Evolutionary conservation across 768 basidiomycete species (phyloP), one percentile per base, ranked within the genome.

Genomic region (Hortiboletus campestris): DNA sequence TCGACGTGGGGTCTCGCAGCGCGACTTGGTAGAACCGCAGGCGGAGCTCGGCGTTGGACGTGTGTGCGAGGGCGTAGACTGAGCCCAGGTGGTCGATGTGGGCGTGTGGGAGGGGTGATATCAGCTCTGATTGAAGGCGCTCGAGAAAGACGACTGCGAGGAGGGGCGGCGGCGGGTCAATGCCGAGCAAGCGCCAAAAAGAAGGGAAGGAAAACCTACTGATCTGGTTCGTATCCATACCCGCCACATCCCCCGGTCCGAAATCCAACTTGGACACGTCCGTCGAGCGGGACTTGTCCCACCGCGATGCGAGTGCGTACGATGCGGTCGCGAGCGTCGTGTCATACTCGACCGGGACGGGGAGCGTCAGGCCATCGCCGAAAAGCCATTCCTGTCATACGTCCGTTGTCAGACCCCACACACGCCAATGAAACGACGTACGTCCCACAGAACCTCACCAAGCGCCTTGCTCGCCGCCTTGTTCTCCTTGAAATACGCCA

Each of bases 81-180:
- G 56, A 51, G 41, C 82, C 88, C 50, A 95, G 84, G 61, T 82
- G 79, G 6, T 69, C 64, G 39, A 91, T 62, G 62, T 90, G 83
- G 0, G 76, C 51, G 2, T 76, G 67, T 0, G 92, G 89, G 17
- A 94, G 78, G 0, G 87, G 68, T 0, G 72, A 38, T 63, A 80
- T 83, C n/a, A 3, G 2, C 0, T 45, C 44, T 2, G 82, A 72
- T 58, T 88, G 82, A 6, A 96, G 78, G 42, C 82, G 83, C 69
- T 94, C 88, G 43, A 96, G 81, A 78, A 96, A 94, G 50, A 86
- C 91, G 56, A 90, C 89, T 90, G 64, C n/a, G n/a, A n/a, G n/a
- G n/a, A n/a, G n/a, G n/a, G n/a, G 17, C 8, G 11, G 14, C 41
- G 39, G 40, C 20, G 54, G 17, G 41, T 38, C 44, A 35, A 40